These are phyloP conservation scores for Neurospora sp. DNA, from an alignment of 495 filamentous ascomycete species.

Conservation along the genomic window DNA sequence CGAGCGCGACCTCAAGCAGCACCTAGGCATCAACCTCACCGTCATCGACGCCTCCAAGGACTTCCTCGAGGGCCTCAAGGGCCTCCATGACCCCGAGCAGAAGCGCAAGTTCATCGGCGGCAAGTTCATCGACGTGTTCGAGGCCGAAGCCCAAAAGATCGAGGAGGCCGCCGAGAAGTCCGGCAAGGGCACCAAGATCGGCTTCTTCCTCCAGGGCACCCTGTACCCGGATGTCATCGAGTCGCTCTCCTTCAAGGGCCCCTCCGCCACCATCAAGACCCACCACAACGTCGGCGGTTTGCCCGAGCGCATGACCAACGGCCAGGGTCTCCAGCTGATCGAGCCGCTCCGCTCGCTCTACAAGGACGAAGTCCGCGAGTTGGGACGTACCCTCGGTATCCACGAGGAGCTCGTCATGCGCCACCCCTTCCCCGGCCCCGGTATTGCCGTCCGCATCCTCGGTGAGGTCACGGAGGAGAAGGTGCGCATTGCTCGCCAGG, in stretches of 20 bases:
- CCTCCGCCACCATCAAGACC: slow-evolving; percentile 69
- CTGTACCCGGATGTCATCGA: slow-evolving; percentile 63
- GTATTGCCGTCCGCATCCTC: slow-evolving; percentile 80
- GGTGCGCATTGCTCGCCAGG: slow-evolving; percentile 70
- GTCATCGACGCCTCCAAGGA: slow-evolving; percentile 70
- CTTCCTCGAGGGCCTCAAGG: slow-evolving; percentile 67
- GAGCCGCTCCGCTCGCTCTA: slow-evolving; percentile 75
- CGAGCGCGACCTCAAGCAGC: slow-evolving; percentile 60
- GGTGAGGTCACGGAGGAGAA: slow-evolving; percentile 78
- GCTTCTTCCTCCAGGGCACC: slow-evolving; percentile 18
- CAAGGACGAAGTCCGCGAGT: slow-evolving; percentile 75
- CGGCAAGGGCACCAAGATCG: slow-evolving; percentile 27
- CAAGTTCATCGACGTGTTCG: slow-evolving; percentile 77
- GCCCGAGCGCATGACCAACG: slow-evolving; percentile 29
- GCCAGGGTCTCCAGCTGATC: slow-evolving; percentile 24
- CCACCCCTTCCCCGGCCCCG: slow-evolving; percentile 78
- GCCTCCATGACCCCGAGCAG: slow-evolving; percentile 72
- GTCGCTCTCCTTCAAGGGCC: slow-evolving; percentile 72
- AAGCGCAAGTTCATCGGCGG: slow-evolving; percentile 85
- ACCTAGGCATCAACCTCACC: slow-evolving; percentile 83
- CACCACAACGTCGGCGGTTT: slow-evolving; percentile 80
- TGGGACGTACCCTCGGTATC: slow-evolving; percentile 70
- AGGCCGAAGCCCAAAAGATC: slow-evolving; percentile 68
- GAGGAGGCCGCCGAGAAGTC: slow-evolving; percentile 55
- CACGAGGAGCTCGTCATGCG: slow-evolving; percentile 69